phyloP scores from a whole-genome alignment of 2,329 filamentous ascomycete species.

The Ceratocystis cacaofunesta region DNA sequence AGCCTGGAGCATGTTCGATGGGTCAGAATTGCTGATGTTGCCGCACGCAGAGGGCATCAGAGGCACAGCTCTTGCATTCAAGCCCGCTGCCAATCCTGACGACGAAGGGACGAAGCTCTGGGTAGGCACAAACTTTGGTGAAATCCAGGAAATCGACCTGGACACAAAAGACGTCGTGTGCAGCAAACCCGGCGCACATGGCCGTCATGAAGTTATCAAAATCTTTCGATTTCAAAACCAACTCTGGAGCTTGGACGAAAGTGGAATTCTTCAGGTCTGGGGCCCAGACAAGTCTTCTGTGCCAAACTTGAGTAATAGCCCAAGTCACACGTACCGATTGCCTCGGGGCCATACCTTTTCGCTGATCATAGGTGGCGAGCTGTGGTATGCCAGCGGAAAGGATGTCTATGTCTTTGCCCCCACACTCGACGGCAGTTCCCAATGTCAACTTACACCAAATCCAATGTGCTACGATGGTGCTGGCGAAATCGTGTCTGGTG shows the following conservation, averaged over 20 bases:
- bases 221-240: constrained; percentile 79
- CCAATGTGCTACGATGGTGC: constrained; percentile 57
- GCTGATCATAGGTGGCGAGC: constrained; percentile 64
- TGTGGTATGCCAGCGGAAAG: constrained; percentile 82
- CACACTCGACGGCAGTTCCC: constrained; percentile 47
- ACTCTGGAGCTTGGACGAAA: constrained; percentile 87
- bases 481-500: constrained; percentile 77
- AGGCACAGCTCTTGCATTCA: constrained; percentile 69
- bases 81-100: constrained; percentile 60
- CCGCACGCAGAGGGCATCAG: constrained; percentile 75
- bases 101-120: constrained; percentile 72
- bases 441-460: constrained; percentile 60
- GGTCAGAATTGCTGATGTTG: constrained; percentile 66
- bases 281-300: constrained; percentile 55
- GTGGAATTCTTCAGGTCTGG: constrained; percentile 79
- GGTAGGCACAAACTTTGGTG: constrained; percentile 79
- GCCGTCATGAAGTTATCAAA: constrained; percentile 62
- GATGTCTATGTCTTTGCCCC: constrained; percentile 75
- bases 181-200: constrained; percentile 57
- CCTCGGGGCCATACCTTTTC: constrained; percentile 76
- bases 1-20: constrained; percentile 74
- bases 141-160: constrained; percentile 81
- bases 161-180: constrained; percentile 53
- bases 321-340: constrained; percentile 58
- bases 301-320: constrained; percentile 59